Evolutionary conservation across 257 asterid genomes (phyloP).

Genomic region (Fraxinus anomala): DNA sequence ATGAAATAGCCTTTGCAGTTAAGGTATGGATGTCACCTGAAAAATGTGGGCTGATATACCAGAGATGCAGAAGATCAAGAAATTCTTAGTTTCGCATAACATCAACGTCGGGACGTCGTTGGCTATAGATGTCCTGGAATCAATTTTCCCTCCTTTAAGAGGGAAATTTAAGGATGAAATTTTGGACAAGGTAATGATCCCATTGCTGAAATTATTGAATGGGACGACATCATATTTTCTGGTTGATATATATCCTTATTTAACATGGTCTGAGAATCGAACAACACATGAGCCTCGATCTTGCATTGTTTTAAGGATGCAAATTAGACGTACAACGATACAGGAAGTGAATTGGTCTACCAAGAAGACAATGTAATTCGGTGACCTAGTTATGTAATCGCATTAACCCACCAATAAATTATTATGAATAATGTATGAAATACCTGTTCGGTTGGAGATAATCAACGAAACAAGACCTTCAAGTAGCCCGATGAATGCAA

Average conservation of each 20-base stretch:
- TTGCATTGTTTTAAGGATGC: conserved; percentile 47
- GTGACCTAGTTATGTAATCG: too few relatives aligned
- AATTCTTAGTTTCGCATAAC: conserved; percentile 32
- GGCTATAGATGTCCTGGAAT: conserved; percentile 59
- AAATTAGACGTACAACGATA: conserved; percentile 39
- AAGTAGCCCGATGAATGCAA: too few relatives aligned
- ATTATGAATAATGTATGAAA: too few relatives aligned
- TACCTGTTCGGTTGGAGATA: too few relatives aligned
- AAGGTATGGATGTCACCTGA: too few relatives aligned
- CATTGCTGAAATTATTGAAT: conserved; percentile 54
- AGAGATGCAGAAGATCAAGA: conserved; percentile 56
- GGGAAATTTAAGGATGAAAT: conserved; percentile 60
- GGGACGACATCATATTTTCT: conserved; percentile 54
- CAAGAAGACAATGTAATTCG: too few relatives aligned
- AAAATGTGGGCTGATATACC: conserved; percentile 59
- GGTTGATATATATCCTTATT: conserved; percentile 60
- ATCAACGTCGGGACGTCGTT: conserved; percentile 67
- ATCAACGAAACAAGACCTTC: too few relatives aligned
- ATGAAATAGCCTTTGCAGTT: too few relatives aligned
- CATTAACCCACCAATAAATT: too few relatives aligned
- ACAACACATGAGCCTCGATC: conserved; percentile 40
- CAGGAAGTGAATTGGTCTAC: conserved; percentile 39
- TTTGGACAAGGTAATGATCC: conserved; percentile 36
- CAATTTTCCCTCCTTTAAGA: conserved; percentile 64
- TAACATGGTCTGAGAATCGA: conserved; percentile 58